Evolutionary conservation across 768 basidiomycete genomes (phyloP), one percentile per base, ranked within the genome.

Genomic region (Phylloporus sp.): DNA sequence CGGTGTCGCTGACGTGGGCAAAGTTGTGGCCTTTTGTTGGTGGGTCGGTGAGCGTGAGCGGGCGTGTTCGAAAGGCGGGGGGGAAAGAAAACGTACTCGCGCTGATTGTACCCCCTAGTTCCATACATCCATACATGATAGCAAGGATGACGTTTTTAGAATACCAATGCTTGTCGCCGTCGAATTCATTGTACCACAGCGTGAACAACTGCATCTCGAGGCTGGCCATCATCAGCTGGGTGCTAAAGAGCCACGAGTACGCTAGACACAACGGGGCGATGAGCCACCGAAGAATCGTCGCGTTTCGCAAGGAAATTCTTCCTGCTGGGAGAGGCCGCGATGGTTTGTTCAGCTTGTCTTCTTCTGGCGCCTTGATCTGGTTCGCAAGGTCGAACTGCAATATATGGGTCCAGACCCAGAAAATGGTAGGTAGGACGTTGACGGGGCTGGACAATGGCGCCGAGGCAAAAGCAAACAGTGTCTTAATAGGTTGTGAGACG

Each of bases 371-470:
- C 23, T 68, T 56, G 11, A 64, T 54, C 54, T 77, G 76, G 44
- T 77, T 77, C 9, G 72, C 61, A 15, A 71, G 60, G 40, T 70
- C 63, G 61, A 71, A 74, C 32, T 73, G 72, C 6, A 77, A 60
- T 23, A 75, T 62, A 50, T 77, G 76, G 6, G 75, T 49, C 67
- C 69, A 75, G 9, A 73, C 69, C 76, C 76, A 77, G 29, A 70
- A 53, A 29, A 71, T 53, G 11, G 67, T 59, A 27, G 68, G 57
- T 11, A 61, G 44, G 5, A 69, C 34, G 1, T 42, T 57, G 3
- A 38, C 36, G 22, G 57, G 7, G 27, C 55, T 50, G 18, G 53
- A 55, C 2, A 68, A 44, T 2, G 72, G 70, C 4, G 71, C 70
- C 0, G 68, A 58, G 5, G 61, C 58, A 1, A 35, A 35, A 5